Conservation (phyloP, 768 basidiomycete genomes). For the Russula foetens region DNA sequence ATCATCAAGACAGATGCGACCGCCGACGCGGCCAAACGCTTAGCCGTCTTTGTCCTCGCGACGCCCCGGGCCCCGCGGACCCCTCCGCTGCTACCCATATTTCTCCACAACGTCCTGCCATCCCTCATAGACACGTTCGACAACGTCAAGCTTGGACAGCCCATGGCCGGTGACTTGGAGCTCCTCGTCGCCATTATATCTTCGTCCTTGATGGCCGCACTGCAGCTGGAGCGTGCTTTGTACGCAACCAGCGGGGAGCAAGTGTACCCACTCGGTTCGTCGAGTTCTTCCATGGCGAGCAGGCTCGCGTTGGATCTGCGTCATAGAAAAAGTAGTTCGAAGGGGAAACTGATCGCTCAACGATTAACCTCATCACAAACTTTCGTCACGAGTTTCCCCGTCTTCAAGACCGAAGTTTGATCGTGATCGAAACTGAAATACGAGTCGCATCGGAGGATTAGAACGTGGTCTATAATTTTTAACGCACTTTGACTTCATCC, state of each 20-base stretch:
- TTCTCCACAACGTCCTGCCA: slow-evolving; percentile 61
- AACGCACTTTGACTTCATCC: not conserved
- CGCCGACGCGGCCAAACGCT: slow-evolving; percentile 51
- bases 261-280: slow-evolving; percentile 47
- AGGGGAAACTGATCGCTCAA: slow-evolving; percentile 48
- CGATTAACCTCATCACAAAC: slow-evolving; percentile 51
- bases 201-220: slow-evolving; percentile 54
- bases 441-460: not conserved
- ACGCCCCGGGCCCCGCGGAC: slow-evolving; percentile 44
- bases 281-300: slow-evolving; percentile 55
- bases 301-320: slow-evolving; percentile 58
- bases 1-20: slow-evolving; percentile 46
- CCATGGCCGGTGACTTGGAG: slow-evolving; percentile 51
- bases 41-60: slow-evolving; percentile 61
- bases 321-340: slow-evolving; percentile 39
- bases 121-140: slow-evolving; percentile 51
- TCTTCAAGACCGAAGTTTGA: slow-evolving; percentile 39
- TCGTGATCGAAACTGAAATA: not conserved
- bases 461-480: not conserved
- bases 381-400: slow-evolving; percentile 69
- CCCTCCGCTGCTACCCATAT: slow-evolving; percentile 66
- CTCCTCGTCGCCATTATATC: slow-evolving; percentile 57
- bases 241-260: slow-evolving; percentile 45
- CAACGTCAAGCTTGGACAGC: slow-evolving; percentile 36
- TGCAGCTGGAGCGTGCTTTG: slow-evolving; percentile 66